Base-by-base conservation (phyloP, 768 basidiomycete genomes). In the Amanita muscaria region DNA sequence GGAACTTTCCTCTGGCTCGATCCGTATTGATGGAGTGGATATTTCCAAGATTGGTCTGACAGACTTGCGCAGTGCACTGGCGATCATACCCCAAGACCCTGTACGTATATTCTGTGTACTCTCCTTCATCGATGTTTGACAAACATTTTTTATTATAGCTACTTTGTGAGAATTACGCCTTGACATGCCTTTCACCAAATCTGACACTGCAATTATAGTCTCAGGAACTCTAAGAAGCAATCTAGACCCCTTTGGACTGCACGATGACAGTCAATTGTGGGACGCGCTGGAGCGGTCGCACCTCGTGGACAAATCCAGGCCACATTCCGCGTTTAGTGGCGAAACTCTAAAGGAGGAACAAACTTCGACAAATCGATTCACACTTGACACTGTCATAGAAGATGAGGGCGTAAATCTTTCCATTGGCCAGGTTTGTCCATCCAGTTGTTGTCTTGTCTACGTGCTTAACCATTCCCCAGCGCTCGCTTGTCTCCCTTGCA, bases 391-490 rank as follows among this genome's bases (percentile, higher is more conserved):
- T 25, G 63, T 76, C 2, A 76, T 96, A 40, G 90, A 93, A 49
- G 86, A 86, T 47, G 92, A 93, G 57, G 93, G 93, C 18, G 68
- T 66, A 22, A 93, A 93, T 57, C 55, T 93, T 50, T 87, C 84
- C 5, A 80, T n/a, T n/a, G n/a, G n/a, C n/a, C n/a, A n/a, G n/a
- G n/a, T n/a, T n/a, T n/a, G n/a, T n/a, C n/a, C n/a, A 89, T 27
- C 23, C 74, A 77, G 67, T 70, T 72, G 24, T 32, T n/a, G n/a
- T n/a, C n/a, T n/a, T n/a, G n/a, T n/a, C n/a, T n/a, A 24, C 11
- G 37, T 51, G 25, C 30, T 29, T 40, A 33, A 25, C 10, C 39
- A 39, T 40, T 24, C 30, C 23, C 25, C 46, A 91, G 78, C 74
- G 90, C 18, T 87, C 83, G 7, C 67, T n/a, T n/a, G n/a, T n/a